phyloP scores from a whole-genome alignment of 176 grass and related monocot genomes.

The Oryza longistaminata region DNA sequence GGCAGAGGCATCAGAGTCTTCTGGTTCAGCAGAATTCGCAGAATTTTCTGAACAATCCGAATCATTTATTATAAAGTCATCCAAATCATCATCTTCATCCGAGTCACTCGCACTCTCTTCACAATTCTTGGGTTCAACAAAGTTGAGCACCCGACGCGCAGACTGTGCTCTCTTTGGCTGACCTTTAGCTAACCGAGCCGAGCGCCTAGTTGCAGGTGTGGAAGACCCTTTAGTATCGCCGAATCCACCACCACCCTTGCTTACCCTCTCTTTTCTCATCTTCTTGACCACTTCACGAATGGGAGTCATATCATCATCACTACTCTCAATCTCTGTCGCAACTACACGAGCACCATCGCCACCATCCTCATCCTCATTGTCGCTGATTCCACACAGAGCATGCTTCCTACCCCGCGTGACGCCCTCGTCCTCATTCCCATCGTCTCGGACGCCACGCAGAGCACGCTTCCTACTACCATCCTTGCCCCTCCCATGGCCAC shows the following conservation, averaged over 20 bases:
- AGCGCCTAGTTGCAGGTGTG: conserved; percentile 35
- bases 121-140: conserved; percentile 45
- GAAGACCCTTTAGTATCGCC: conserved; percentile 13
- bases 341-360: background rate
- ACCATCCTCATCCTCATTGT: conserved; percentile 44
- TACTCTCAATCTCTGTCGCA: conserved; percentile 25
- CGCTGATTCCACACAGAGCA: conserved; percentile 29
- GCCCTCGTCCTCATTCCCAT: background rate
- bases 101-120: conserved; percentile 40
- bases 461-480: background rate
- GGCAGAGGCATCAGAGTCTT: conserved; percentile 4
- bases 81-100: conserved; percentile 51
- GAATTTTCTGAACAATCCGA: conserved; percentile 34
- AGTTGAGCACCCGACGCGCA: conserved; percentile 9
- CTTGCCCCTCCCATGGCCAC: background rate
- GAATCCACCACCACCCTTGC: background rate
- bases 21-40: conserved; percentile 10
- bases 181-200: conserved; percentile 28
- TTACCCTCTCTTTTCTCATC: background rate
- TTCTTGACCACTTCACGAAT: conserved; percentile 43
- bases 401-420: conserved; percentile 39
- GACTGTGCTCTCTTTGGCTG: conserved; percentile 11
- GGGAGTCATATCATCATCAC: conserved; percentile 38
- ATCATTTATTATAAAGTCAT: conserved; percentile 64
- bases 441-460: background rate